Evolutionary conservation across 257 asterid species (phyloP).

Genomic region (Nicotiana tabacum): DNA sequence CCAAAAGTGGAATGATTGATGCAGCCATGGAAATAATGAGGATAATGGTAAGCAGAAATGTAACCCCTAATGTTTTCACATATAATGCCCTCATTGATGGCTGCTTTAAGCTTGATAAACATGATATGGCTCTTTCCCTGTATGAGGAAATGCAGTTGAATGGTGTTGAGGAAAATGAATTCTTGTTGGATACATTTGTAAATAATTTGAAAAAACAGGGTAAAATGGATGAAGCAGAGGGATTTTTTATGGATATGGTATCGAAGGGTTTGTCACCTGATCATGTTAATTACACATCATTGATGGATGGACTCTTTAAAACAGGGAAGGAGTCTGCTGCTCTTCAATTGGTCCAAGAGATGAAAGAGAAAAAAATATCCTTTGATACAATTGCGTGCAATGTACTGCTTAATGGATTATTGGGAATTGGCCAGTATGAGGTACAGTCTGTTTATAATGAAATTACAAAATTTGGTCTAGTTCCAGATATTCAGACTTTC

Average conservation of each 20-base stretch:
- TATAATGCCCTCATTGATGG: slow-evolving; percentile 66
- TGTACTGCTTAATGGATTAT: slow-evolving; percentile 70
- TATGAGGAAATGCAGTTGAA: slow-evolving; percentile 61
- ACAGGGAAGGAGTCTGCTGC: slow-evolving; percentile 69
- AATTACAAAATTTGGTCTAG: slow-evolving; percentile 50
- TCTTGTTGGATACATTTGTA: slow-evolving; percentile 55
- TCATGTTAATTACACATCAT: slow-evolving; percentile 67
- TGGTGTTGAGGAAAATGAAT: slow-evolving; percentile 53
- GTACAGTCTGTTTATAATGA: slow-evolving; percentile 54
- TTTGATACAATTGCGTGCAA: slow-evolving; percentile 67
- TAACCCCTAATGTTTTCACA: slow-evolving; percentile 56
- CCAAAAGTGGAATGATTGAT: slow-evolving; percentile 64
- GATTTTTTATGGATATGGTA: slow-evolving; percentile 39
- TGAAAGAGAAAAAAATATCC: slow-evolving; percentile 44
- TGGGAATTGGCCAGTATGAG: slow-evolving; percentile 58
- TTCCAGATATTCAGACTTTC: slow-evolving; percentile 70
- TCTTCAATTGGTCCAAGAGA: slow-evolving; percentile 61
- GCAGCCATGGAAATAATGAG: slow-evolving; percentile 41
- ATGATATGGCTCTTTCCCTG: slow-evolving; percentile 48
- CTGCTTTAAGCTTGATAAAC: slow-evolving; percentile 62
- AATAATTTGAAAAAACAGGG: slow-evolving; percentile 62
- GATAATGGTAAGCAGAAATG: slow-evolving; percentile 47
- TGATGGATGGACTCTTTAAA: slow-evolving; percentile 86
- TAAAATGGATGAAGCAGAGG: slow-evolving; percentile 56
- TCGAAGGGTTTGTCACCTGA: slow-evolving; percentile 64